These are phyloP conservation scores for Ophiosphaerella korrae DNA, from an alignment of 2,329 filamentous ascomycete genomes.

Conservation along the genomic window DNA sequence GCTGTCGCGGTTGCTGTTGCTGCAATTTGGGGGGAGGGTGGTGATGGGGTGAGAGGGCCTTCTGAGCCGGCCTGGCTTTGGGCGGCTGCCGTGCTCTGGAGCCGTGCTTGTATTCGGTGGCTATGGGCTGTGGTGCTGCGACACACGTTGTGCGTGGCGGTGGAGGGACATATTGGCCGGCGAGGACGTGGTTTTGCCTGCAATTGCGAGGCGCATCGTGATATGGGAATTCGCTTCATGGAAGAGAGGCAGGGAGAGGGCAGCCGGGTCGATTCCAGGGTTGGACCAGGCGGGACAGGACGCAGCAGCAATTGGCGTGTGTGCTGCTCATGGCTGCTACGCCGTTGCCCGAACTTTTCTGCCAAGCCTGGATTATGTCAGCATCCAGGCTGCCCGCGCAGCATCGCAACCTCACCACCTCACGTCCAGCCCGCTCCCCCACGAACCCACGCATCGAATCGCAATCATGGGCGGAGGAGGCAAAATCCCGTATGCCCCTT, in stretches of 20 bases:
- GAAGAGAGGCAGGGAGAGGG: slow-evolving; percentile 17
- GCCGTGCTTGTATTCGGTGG: slow-evolving; percentile 34
- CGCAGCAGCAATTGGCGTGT: slow-evolving; percentile 32
- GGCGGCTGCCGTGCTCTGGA: slow-evolving; percentile 10
- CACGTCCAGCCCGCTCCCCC: slow-evolving; percentile 21
- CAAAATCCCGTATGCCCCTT: slow-evolving; percentile 66
- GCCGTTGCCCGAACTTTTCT: slow-evolving; percentile 44
- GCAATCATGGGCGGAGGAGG: slow-evolving; percentile 67
- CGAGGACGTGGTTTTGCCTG: slow-evolving; percentile 54
- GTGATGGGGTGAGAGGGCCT: background rate
- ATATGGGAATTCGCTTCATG: slow-evolving; percentile 68
- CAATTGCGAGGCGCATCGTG: slow-evolving; percentile 65
- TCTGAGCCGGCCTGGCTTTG: background rate
- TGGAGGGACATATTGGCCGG: slow-evolving; percentile 47
- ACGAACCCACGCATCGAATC: slow-evolving; percentile 58
- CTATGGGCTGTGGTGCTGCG: slow-evolving; percentile 35
- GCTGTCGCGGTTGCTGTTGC: slow-evolving; percentile 1
- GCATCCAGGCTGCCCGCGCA: slow-evolving; percentile 12
- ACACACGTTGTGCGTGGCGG: slow-evolving; percentile 24
- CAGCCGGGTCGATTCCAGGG: slow-evolving; percentile 8
- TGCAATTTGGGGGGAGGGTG: slow-evolving; percentile 1
- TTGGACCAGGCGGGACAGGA: slow-evolving; percentile 14
- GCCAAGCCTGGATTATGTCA: slow-evolving; percentile 24
- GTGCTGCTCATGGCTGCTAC: slow-evolving; percentile 27
- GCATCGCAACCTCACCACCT: slow-evolving; percentile 27